Percentiles rank a stretch among this genome's conserved stretches.
Evolutionary conservation across 2,329 filamentous ascomycete species (phyloP).

Genomic region (Phyllosticta paracitricarpa): DNA sequence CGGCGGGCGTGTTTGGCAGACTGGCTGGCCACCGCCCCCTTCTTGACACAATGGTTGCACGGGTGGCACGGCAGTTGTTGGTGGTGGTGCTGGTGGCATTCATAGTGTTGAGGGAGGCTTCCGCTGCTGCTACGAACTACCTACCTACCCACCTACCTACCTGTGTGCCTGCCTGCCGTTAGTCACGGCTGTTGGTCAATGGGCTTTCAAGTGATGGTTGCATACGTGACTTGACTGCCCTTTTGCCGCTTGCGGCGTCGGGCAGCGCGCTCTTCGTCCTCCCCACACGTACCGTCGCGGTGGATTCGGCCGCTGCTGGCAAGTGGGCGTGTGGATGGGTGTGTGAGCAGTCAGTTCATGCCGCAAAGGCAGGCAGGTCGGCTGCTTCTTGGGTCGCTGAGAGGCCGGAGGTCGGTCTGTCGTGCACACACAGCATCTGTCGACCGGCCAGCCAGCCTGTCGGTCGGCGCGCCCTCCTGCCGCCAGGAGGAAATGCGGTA

Average conservation of each 20-base stretch:
- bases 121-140: too few species aligned
- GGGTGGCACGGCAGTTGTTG: neutral
- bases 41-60: neutral
- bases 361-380: too few species aligned
- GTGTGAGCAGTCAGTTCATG: too few species aligned
- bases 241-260: neutral
- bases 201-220: too few species aligned
- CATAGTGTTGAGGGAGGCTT: neutral
- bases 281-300: too few species aligned
- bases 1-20: neutral
- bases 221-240: neutral
- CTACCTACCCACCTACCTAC: too few species aligned
- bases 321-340: too few species aligned
- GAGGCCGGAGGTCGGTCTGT: neutral
- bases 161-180: too few species aligned
- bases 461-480: neutral
- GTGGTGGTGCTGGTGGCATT: neutral
- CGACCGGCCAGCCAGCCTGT: too few species aligned
- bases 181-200: too few species aligned
- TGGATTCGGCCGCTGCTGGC: too few species aligned
- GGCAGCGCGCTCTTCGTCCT: neutral
- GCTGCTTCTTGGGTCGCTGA: neutral
- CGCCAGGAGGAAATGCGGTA: neutral
- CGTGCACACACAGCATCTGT: neutral
- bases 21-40: neutral